These are phyloP conservation scores for Trichoderma hamatum DNA, from an alignment of 2,329 filamentous ascomycete genomes.

Conservation along the genomic window DNA sequence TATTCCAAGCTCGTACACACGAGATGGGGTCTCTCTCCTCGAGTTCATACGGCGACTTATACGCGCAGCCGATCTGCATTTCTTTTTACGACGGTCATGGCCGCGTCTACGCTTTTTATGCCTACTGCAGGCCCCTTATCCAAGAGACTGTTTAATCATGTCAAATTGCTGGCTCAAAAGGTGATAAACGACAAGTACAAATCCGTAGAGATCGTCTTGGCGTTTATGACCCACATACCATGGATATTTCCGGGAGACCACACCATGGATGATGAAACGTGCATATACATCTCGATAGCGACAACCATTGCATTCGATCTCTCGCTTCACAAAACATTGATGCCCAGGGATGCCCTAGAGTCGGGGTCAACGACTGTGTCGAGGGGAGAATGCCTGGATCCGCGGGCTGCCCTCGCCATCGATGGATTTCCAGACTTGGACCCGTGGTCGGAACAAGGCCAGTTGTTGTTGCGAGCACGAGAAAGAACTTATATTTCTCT, in stretches of 20 bases:
- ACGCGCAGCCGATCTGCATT: slow-evolving; percentile 70
- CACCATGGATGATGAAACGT: slow-evolving; percentile 73
- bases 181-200: slow-evolving; percentile 64
- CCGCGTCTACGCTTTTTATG: slow-evolving; percentile 68
- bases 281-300: slow-evolving; percentile 70
- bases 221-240: slow-evolving; percentile 75
- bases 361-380: slow-evolving; percentile 54
- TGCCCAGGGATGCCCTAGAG: slow-evolving; percentile 54
- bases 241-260: slow-evolving; percentile 73
- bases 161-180: slow-evolving; percentile 62
- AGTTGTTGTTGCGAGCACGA: slow-evolving; percentile 63
- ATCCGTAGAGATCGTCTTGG: slow-evolving; percentile 74
- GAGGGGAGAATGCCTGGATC: slow-evolving; percentile 69
- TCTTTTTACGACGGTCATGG: slow-evolving; percentile 71
- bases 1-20: slow-evolving; percentile 72
- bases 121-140: slow-evolving; percentile 66
- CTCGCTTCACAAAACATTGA: slow-evolving; percentile 69
- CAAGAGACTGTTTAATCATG: slow-evolving; percentile 66
- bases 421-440: slow-evolving; percentile 70
- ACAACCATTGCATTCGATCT: slow-evolving; percentile 70
- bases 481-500: slow-evolving; percentile 72
- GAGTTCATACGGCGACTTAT: slow-evolving; percentile 66
- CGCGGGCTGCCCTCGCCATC: slow-evolving; percentile 64
- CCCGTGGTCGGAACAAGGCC: slow-evolving; percentile 60
- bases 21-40: slow-evolving; percentile 71